These are phyloP conservation scores for Colletotrichum filicis DNA, from an alignment of 2,329 filamentous ascomycete species.

Conservation along the genomic window DNA sequence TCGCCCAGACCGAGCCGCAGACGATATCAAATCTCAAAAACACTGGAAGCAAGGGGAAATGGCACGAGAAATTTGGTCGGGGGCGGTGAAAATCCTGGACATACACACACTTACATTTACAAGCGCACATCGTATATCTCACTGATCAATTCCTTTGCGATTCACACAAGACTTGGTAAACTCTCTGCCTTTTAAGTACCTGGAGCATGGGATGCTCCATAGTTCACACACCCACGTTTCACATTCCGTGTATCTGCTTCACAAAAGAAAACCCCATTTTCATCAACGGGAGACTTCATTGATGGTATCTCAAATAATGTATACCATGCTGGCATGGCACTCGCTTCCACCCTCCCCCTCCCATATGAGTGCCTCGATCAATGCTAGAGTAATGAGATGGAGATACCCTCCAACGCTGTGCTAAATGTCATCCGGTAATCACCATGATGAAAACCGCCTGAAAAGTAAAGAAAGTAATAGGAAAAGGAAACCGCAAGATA, in stretches of 20 bases:
- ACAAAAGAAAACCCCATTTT: neutral
- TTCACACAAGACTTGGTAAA: neutral
- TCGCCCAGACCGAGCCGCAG: conserved; percentile 49
- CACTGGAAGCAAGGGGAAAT: conserved; percentile 59
- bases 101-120: too few relatives aligned
- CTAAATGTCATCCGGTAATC: neutral
- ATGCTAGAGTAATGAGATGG: neutral
- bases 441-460: neutral
- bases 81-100: conserved; percentile 46
- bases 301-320: neutral
- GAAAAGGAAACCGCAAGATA: neutral
- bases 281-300: neutral
- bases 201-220: neutral
- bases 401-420: neutral
- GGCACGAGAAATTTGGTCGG: conserved; percentile 69
- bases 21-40: conserved; percentile 41
- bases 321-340: neutral
- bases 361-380: neutral
- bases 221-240: neutral
- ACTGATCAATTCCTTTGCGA: neutral
- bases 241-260: neutral
- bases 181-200: neutral
- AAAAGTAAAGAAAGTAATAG: neutral
- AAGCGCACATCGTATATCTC: neutral
- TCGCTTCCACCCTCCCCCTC: neutral